Evolutionary conservation across 169 alveolate species (phyloP).

Genomic region (Cryptosporidium meleagridis): DNA sequence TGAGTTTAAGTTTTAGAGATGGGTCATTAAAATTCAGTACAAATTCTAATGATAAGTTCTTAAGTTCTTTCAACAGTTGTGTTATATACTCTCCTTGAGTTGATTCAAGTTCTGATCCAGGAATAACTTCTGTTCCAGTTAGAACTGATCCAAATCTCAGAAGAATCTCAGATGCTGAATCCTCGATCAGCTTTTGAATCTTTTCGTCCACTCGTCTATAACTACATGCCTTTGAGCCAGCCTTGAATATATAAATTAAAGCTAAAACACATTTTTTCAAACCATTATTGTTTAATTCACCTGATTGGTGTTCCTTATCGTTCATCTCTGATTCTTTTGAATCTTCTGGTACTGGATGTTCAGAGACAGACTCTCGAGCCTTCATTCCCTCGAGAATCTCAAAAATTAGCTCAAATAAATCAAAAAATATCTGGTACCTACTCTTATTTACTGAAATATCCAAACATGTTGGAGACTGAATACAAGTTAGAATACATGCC

Average conservation of each 20-base stretch:
- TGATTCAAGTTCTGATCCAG: neutral
- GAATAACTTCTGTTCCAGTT: neutral
- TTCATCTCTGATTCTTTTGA: neutral
- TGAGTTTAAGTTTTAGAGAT: neutral
- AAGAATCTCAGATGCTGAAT: conserved; percentile 4
- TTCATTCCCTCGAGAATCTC: conserved; percentile 15
- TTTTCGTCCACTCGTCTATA: conserved; percentile 9
- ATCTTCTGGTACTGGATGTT: neutral
- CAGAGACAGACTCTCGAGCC: neutral
- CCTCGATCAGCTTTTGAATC: neutral
- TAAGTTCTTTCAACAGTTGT: neutral
- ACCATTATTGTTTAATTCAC: neutral
- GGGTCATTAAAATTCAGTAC: neutral
- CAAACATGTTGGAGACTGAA: neutral
- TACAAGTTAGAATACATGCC: conserved; percentile 18
- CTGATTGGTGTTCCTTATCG: neutral
- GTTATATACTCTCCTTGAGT: neutral
- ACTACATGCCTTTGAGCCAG: neutral
- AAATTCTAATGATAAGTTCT: neutral
- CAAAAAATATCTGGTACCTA: conserved; percentile 56
- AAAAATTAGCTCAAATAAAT: conserved; percentile 30
- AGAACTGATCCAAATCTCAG: conserved; percentile 1
- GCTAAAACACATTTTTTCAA: neutral
- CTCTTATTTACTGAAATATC: conserved; percentile 7
- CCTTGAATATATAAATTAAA: neutral